phyloP scores from a whole-genome alignment of 345 rosid species.

The Viola odorata region DNA sequence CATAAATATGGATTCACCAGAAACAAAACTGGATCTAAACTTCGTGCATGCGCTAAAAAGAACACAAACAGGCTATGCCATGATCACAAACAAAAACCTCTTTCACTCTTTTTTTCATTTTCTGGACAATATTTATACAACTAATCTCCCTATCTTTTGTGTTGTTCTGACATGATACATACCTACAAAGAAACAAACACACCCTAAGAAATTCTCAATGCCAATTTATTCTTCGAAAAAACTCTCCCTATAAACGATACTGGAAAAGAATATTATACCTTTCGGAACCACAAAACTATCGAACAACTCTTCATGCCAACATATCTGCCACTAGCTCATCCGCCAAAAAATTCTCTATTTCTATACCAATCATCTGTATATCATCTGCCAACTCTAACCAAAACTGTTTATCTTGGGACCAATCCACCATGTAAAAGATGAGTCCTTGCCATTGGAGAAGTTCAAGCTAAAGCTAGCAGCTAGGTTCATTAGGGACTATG shows the following conservation, averaged over 20 bases:
- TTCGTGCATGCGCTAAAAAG: too few relatives aligned
- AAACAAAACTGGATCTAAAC: too few relatives aligned
- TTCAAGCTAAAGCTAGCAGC: not conserved
- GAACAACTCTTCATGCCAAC: conserved; percentile 33
- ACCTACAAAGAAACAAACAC: too few relatives aligned
- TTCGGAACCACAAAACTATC: not conserved
- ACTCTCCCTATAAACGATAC: conserved; percentile 5
- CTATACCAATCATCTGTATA: conserved; percentile 49
- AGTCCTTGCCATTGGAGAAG: not conserved
- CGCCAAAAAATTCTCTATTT: conserved; percentile 58
- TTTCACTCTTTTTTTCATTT: too few relatives aligned
- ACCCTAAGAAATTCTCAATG: too few relatives aligned
- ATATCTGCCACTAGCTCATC: conserved; percentile 59
- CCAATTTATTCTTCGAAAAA: too few relatives aligned
- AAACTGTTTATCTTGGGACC: conserved; percentile 6
- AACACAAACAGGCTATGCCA: too few relatives aligned
- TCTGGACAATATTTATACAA: too few relatives aligned
- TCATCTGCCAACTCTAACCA: conserved; percentile 29
- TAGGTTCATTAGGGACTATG: not conserved
- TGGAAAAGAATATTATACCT: not conserved
- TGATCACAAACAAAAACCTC: too few relatives aligned
- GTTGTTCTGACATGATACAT: too few relatives aligned
- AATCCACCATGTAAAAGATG: not conserved
- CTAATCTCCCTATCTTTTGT: too few relatives aligned
- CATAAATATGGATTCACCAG: too few relatives aligned